Base-by-base conservation (phyloP, 306 rosid genomes). In the Vachellia collinsii region DNA sequence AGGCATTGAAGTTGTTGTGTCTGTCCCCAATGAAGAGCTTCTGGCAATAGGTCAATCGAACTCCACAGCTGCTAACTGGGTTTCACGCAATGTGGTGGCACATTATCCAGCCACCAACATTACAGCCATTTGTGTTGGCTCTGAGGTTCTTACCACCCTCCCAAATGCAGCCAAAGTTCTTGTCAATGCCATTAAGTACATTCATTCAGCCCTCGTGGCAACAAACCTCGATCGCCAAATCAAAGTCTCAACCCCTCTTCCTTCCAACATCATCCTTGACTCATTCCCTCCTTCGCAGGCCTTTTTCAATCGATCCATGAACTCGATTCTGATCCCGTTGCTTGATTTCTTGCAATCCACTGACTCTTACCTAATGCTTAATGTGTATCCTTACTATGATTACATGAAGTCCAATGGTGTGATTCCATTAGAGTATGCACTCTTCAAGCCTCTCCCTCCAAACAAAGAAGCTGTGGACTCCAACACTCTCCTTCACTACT, bases 231-330 rank as follows among this genome's bases (percentile, higher is more conserved):
- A 93, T 79, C 87, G 89, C 46, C 91, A 89, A 71, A 86, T 93
- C 59, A 93, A 93, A 89, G 90, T 93, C 43, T 91, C 97, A 1
- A 89, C 96, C 2, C 93, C 97, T 9, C 88, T 91, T 78, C 80
- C 97, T 12, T 93, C 97, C 74, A 88, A 90, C 4, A 81, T 91
- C 54, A 93, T 93, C 85, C 96, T 93, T 4, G 97, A 93, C 73
- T 93, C 97, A 1, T 93, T 93, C 77, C 97, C 97, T 0, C 97
- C 97, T 74, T 93, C 95, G 20, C 97, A 93, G 82, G 97, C 97
- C 43, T 93, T 93, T 86, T 93, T 93, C 58, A 93, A 93, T 78
- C 87, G 84, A 17, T 85, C 97, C 0, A 80, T 84, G 82, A 79
- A 91, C 84, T 80, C 91, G 0, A 92, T 93, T 80, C 51, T 93